Evolutionary conservation across 768 basidiomycete genomes (phyloP), one percentile per base, ranked within the genome.

Genomic region (Serendipita indica): DNA sequence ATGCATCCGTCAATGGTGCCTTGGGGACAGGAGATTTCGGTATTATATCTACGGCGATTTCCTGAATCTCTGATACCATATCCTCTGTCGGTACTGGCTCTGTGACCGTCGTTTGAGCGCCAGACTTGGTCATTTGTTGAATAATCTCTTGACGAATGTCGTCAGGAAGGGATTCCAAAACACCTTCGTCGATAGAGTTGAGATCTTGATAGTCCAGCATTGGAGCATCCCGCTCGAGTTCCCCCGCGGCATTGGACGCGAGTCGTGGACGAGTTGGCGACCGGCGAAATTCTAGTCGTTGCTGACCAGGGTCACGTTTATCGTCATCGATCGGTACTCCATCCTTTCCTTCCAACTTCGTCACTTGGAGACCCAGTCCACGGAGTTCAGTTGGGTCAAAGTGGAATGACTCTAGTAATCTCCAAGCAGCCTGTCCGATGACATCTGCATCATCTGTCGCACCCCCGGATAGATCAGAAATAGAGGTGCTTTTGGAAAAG

Each of bases 341-440:
- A 63, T 60, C 33, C 64, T 66, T 57, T 73, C 75, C 72, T 69
- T 96, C 90, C 3, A 98, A 75, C 67, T 92, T 97, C 65, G 86
- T 83, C 12, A 97, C 79, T 65, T 93, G 90, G 5, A 98, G 84
- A 0, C 89, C 91, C 59, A 98, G 79, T 0, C 94, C 94, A 20
- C 94, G 78, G n/a, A 98, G 72, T 62, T 97, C 94, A 60, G 74
- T 79, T 0, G 91, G 82, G 62, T 90, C 86, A 54, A 96, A 84
- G 34, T 77, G 73, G 68, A 91, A 82, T 0, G 79, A 76, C 63
- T 78, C 74, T 30, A 94, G 73, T 14, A 96, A 69, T 61, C 78
- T 77, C 80, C 85, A 87, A 3, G 89, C 85, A 61, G 83, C 81
- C 25, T 82, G 77, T 0, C 82, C 88, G 37, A 99, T 84, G 34